A percentile compares a stretch with the other conserved stretches of the same genome.
These are phyloP conservation scores for Pleurostoma richardsiae DNA, from an alignment of 2,329 filamentous ascomycete genomes.

Conservation along the genomic window DNA sequence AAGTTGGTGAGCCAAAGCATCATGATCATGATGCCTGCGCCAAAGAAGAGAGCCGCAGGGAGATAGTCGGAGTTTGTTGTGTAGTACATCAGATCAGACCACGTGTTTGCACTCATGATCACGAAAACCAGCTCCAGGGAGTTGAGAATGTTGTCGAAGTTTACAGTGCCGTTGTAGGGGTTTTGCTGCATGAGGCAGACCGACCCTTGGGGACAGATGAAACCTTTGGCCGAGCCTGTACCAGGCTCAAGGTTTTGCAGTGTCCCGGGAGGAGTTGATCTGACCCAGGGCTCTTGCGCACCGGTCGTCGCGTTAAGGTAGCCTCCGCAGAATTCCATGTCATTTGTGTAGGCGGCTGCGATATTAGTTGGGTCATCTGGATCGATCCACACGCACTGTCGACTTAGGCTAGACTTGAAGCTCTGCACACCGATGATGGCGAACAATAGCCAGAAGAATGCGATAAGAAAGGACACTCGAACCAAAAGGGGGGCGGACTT, in stretches of 20 bases:
- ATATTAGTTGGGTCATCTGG: conserved; percentile 51
- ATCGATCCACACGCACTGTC: conserved; percentile 75
- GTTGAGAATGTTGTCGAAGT: conserved; percentile 91
- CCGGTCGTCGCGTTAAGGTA: conserved; percentile 60
- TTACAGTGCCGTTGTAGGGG: conserved; percentile 80
- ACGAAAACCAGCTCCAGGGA: conserved; percentile 94
- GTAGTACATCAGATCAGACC: conserved; percentile 90
- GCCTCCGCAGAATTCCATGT: conserved; percentile 80
- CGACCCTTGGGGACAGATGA: conserved; percentile 78
- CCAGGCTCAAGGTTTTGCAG: conserved; percentile 45
- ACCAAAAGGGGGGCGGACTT: conserved; percentile 88
- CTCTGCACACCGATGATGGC: conserved; percentile 95
- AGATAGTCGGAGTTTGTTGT: conserved; percentile 90
- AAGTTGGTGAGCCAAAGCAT: conserved; percentile 96
- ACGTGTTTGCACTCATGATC: conserved; percentile 97
- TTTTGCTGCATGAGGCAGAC: conserved; percentile 74
- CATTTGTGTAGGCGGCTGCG: conserved; percentile 53
- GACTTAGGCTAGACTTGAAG: conserved; percentile 79
- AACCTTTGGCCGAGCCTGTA: conserved; percentile 66
- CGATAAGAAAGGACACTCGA: conserved; percentile 88
- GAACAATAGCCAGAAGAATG: conserved; percentile 97
- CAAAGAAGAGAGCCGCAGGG: conserved; percentile 73
- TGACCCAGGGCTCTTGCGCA: conserved; percentile 62
- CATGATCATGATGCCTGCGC: conserved; percentile 76
- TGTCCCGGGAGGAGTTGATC: conserved; percentile 24